Percentiles rank a stretch among this genome's conserved stretches.
Evolutionary conservation across 106 monocot genomes (phyloP).

Genomic region (Amphibolis antarctica): DNA sequence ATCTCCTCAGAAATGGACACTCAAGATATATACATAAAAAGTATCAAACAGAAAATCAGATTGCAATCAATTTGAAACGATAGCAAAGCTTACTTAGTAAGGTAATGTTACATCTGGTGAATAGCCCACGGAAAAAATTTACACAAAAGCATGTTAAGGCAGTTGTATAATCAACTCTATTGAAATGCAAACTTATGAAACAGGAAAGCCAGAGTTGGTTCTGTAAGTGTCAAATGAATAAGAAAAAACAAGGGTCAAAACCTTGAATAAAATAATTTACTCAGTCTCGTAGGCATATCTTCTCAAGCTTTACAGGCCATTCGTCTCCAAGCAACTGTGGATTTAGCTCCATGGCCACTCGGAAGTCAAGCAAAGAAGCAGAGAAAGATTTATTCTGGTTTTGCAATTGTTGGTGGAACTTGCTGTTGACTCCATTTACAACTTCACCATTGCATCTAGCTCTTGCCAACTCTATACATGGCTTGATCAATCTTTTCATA

Average conservation of each 20-base stretch:
- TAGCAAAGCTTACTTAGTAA: too few species aligned
- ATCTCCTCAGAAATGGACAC: too few species aligned
- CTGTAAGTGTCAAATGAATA: too few species aligned
- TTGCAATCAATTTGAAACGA: too few species aligned
- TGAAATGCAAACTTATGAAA: neutral
- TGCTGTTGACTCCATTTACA: slow-evolving; percentile 12
- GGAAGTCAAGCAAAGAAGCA: slow-evolving; percentile 21
- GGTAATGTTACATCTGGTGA: too few species aligned
- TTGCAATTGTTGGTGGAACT: slow-evolving; percentile 16
- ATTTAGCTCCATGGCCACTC: slow-evolving; percentile 49
- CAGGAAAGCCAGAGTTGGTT: neutral
- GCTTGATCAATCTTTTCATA: slow-evolving; percentile 54
- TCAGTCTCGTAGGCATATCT: slow-evolving; percentile 25
- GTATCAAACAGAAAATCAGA: too few species aligned
- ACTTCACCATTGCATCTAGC: slow-evolving; percentile 21
- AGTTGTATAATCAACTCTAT: too few species aligned
- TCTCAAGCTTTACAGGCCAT: slow-evolving; percentile 61
- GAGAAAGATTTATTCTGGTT: slow-evolving; percentile 16
- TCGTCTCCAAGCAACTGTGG: slow-evolving; percentile 53
- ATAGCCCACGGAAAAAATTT: too few species aligned
- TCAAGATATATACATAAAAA: too few species aligned
- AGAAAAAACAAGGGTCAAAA: too few species aligned
- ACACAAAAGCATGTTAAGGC: too few species aligned
- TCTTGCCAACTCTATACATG: slow-evolving; percentile 60
- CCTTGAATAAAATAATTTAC: neutral